Conservation (phyloP, 2,329 filamentous ascomycete species). For the Colletotrichum endophyticum region DNA sequence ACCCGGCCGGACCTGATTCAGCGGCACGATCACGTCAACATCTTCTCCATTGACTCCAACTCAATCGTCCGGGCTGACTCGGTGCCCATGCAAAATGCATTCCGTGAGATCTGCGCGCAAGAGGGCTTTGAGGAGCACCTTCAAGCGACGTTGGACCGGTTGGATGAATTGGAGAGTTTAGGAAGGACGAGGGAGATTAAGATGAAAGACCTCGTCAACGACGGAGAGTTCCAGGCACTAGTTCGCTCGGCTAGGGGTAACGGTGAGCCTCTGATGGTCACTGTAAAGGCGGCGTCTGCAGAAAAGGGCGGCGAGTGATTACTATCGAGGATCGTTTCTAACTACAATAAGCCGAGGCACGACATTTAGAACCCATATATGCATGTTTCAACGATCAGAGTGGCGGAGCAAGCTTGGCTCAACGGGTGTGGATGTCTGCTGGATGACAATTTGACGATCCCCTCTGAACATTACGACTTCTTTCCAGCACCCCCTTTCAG, state of each 20-base stretch:
- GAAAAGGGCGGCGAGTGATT: background rate
- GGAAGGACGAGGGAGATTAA: conserved; percentile 94
- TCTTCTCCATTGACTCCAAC: conserved; percentile 90
- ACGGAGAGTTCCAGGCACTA: conserved; percentile 64
- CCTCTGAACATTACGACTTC: background rate
- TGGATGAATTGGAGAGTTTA: conserved; percentile 87
- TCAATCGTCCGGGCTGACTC: conserved; percentile 93
- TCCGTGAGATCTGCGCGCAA: conserved; percentile 79
- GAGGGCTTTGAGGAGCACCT: conserved; percentile 58
- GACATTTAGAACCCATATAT: background rate
- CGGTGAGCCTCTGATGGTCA: background rate
- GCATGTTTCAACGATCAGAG: background rate
- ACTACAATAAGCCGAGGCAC: background rate
- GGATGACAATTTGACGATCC: background rate
- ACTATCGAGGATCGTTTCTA: background rate
- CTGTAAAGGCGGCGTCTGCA: background rate
- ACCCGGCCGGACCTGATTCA: conserved; percentile 95
- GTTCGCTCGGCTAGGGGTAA: background rate
- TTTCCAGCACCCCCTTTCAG: background rate
- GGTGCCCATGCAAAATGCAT: conserved; percentile 95
- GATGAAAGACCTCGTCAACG: conserved; percentile 89
- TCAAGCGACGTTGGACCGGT: conserved; percentile 65
- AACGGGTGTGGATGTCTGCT: background rate
- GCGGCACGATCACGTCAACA: conserved; percentile 88
- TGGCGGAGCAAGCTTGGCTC: background rate